Evolutionary conservation across 257 asterid species (phyloP), one percentile per base, ranked within the genome.

Genomic region (Solanum sejunctum): DNA sequence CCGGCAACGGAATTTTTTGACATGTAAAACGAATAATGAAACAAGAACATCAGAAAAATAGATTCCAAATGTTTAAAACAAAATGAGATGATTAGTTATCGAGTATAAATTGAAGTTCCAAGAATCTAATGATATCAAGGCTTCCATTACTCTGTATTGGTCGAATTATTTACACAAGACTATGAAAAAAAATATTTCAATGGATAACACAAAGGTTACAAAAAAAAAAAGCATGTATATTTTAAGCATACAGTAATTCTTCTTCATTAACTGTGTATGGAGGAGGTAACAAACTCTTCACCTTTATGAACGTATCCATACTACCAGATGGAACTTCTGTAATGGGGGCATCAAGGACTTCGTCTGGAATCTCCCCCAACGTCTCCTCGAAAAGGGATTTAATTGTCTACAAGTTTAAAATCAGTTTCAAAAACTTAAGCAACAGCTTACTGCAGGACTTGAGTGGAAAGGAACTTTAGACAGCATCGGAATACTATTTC

Each of bases 351-450:
- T 94, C 98, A 93, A 96, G 88, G 13, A 96, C 97, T 3, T 86
- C 89, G 84, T 94, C 97, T 0, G 98, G 97, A 70, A 94, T 89
- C 2, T 91, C 92, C 79, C 52, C 94, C 83, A 95, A 85, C 3
- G 97, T 89, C 91, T 95, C 96, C 72, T 93, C 97, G 41, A 95
- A 90, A 73, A 95, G 90, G 58, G 94, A 86, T 84, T 91, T 90
- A 18, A 94, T 18, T 15, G 97, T 94, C 98, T 95, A 91, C 91
- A 88, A 86, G 86, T 87, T 77, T 79, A 51, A 54, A 79, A 57
- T 32, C 85, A 63, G 56, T 82, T 63, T 82, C 6, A 45, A 51
- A 21, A 61, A 63, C 52, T 36, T 64, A 39, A 41, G 55, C 52
- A 12, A 18, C 70, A 56, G 18, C 47, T 10, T 61, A 58, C 55